These are phyloP conservation scores for Ulmus americana DNA, from an alignment of 331 rosid genomes.

Conservation along the genomic window DNA sequence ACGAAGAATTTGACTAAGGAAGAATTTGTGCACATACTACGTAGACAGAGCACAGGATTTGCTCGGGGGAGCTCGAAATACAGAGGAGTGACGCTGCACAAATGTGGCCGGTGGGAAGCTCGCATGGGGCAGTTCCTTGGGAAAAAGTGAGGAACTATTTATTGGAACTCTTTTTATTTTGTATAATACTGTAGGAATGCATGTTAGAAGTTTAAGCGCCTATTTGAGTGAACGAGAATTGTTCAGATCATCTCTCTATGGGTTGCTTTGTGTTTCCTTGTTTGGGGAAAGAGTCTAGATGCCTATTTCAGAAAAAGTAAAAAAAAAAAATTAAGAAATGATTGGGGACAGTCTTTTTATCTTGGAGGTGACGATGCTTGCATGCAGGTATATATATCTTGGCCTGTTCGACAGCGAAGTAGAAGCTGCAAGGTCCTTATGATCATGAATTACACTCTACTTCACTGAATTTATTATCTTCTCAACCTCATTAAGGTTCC, in stretches of 20 bases:
- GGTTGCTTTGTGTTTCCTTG: slow-evolving; percentile 32
- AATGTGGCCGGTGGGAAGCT: slow-evolving; percentile 99
- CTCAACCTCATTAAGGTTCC: slow-evolving; percentile 63
- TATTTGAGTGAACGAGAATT: slow-evolving; percentile 30
- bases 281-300: slow-evolving; percentile 54
- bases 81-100: slow-evolving; percentile 96
- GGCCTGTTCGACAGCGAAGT: slow-evolving; percentile 99
- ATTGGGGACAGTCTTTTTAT: slow-evolving; percentile 75
- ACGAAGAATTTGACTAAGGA: slow-evolving; percentile 80
- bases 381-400: slow-evolving; percentile 99
- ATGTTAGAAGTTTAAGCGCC: slow-evolving; percentile 22
- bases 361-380: slow-evolving; percentile 83
- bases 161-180: slow-evolving; percentile 19
- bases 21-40: slow-evolving; percentile 91
- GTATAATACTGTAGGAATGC: slow-evolving; percentile 18
- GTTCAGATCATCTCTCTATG: slow-evolving; percentile 38
- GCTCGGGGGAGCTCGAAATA: slow-evolving; percentile 94
- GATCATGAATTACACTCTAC: slow-evolving; percentile 80
- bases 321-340: slow-evolving; percentile 39
- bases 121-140: slow-evolving; percentile 99
- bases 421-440: slow-evolving; percentile 99
- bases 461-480: slow-evolving; percentile 65
- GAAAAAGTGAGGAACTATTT: slow-evolving; percentile 81
- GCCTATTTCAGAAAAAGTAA: slow-evolving; percentile 49
- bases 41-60: slow-evolving; percentile 96